phyloP scores from a whole-genome alignment of 129 eudicot genomes.

The Apium graveolens region DNA sequence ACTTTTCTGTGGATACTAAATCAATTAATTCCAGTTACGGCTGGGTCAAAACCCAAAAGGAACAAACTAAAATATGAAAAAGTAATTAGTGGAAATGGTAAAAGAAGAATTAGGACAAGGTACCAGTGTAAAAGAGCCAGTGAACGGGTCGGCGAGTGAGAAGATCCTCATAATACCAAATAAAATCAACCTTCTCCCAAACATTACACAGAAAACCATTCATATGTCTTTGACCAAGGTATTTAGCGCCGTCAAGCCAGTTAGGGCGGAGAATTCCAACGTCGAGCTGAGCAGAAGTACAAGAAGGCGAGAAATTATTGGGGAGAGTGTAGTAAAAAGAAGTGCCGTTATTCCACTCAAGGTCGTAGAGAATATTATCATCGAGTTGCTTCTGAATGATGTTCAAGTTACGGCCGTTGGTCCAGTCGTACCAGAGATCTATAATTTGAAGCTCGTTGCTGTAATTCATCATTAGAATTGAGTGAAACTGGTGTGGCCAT shows the following conservation, averaged over 20 bases:
- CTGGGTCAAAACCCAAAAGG: too few relatives aligned
- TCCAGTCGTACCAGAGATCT: constrained; percentile 93
- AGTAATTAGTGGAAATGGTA: too few relatives aligned
- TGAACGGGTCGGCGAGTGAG: constrained; percentile 57
- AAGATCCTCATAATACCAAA: constrained; percentile 75
- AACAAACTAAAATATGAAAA: too few relatives aligned
- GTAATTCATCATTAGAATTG: constrained; percentile 45
- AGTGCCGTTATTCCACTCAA: constrained; percentile 82
- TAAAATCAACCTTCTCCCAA: constrained; percentile 74
- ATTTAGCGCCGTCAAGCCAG: constrained; percentile 76
- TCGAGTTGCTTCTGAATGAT: constrained; percentile 66
- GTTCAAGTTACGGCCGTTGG: constrained; percentile 86
- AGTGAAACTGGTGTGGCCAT: constrained; percentile 82
- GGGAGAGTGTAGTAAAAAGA: constrained; percentile 35
- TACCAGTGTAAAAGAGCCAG: constrained; percentile 80
- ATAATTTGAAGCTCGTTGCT: constrained; percentile 35
- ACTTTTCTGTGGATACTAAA: too few relatives aligned
- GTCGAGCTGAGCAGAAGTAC: constrained; percentile 26
- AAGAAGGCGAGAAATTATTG: constrained; percentile 9
- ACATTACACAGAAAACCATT: constrained; percentile 62
- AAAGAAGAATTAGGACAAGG: too few relatives aligned
- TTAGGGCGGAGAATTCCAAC: constrained; percentile 80
- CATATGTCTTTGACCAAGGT: constrained; percentile 43
- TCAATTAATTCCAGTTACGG: too few relatives aligned
- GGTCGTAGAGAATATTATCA: constrained; percentile 39